Evolutionary conservation across 345 rosid species (phyloP), one percentile per base, ranked within the genome.

Genomic region (Cardamine occulta): DNA sequence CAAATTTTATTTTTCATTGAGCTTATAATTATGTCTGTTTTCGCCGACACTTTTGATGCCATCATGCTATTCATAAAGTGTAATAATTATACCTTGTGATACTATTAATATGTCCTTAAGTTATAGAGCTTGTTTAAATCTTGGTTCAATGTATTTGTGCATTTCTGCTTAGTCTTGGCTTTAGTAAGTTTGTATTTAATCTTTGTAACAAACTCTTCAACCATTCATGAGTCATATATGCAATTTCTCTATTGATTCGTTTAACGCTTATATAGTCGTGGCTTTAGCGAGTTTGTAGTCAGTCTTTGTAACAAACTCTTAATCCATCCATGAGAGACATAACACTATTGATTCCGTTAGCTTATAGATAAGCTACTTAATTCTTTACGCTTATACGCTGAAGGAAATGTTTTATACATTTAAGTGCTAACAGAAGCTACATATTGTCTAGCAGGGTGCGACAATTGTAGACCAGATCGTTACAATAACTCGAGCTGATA

Each of bases 391-490:
- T 8, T 42, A 42, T 8, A 14, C 18, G n/a, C 11, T 2, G 3
- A 55, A 26, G 35, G 35, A 55, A 26, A 55, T 14, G 15, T 13
- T 54, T 3, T 26, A 26, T 24, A 6, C 34, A 13, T 26, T 51
- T 28, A 24, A 72, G 2, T 17, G 52, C 21, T 57, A 1, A 74
- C 19, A 29, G 21, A 52, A 29, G 8, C 28, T 60, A 35, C 37
- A n/a, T 42, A 10, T 2, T 32, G 10, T 68, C 18, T 63, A 40
- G 63, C 84, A 95, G 99, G 97, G 97, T 59, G 97, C 99, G 47
- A 95, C 99, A 42, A 84, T 95, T 32, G 88, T 95, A 10, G 99
- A 95, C 84, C 85, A 79, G 74, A 84, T 90, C 11, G 97, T 95
- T 72, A 86, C 68, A 14, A 89, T 95, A 79, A 83, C 74, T 64